Evolutionary conservation across 768 basidiomycete species (phyloP), one percentile per base, ranked within the genome.

Genomic region (Kondoa malvinella): DNA sequence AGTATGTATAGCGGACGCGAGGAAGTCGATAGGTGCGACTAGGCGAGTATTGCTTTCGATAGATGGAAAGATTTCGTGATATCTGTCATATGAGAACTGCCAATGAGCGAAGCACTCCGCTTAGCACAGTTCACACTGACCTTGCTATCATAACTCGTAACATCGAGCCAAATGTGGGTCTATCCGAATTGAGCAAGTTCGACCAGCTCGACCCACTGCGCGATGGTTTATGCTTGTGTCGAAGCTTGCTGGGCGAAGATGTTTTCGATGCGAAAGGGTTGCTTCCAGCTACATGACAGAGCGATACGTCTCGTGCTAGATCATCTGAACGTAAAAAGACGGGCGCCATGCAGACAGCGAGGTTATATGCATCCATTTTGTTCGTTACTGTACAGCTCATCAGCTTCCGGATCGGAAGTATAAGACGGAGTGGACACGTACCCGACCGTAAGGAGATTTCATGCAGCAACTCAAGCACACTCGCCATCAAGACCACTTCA

Each of bases 331-430:
- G 32, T 14, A 68, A 33, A 17, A 70, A 64, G 16, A 70, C 60
- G 17, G 69, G 68, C 8, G 67, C 17, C 21, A 69, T 64, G 40
- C 70, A 70, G 27, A 70, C 59, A 4, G 69, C 67, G n/a, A 70
- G 69, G 33, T 70, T 70, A 40, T 64, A 31, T 15, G 68, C 25
- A 57, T 70, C 68, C 69, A 70, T 70, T 17, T 57, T 50, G 60
- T 69, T 70, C 4, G n/a, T 30, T 31, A 25, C 66, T 70, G 33
- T 26, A 25, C 17, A 66, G 26, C 17, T 29, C 34, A 32, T 40
- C 29, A 66, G 12, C 67, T 57, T 8, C 26, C 25, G 2, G 27
- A 17, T 56, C 15, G 14, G 8, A 3, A n/a, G 3, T 67, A 4
- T 50, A 14, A 25, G 21, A 68, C 12, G 27, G 25, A 32, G 30